Conservation (phyloP, 2,329 filamentous ascomycete genomes). For the Graphilbum ipis-grandicollis region DNA sequence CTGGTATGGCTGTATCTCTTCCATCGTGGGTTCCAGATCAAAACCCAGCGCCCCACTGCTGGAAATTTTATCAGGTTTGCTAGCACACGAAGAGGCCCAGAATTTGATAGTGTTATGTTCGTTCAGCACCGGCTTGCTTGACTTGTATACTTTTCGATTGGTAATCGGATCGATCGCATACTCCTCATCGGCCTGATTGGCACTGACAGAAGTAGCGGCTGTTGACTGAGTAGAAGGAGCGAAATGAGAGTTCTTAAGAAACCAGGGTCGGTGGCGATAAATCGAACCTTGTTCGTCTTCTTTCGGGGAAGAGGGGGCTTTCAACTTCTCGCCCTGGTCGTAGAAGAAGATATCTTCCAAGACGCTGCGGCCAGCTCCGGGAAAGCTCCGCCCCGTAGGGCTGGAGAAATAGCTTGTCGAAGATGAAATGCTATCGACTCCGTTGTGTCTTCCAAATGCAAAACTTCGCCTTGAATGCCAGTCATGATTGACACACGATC, state of each 20-base stretch:
- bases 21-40: slow-evolving; percentile 5
- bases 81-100: too few relatives aligned
- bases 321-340: slow-evolving; percentile 5
- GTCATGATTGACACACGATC: slow-evolving; percentile 23
- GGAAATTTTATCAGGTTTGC: too few relatives aligned
- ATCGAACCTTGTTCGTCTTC: too few relatives aligned
- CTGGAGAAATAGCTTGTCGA: too few relatives aligned
- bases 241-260: slow-evolving; percentile 4
- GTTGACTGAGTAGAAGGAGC: slow-evolving; percentile 8
- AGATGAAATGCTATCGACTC: too few relatives aligned
- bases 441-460: slow-evolving; percentile 8
- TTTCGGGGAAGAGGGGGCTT: slow-evolving; percentile 11
- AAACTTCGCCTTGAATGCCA: slow-evolving; percentile 15
- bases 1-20: slow-evolving; percentile 18
- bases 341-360: slow-evolving; percentile 25
- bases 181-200: slow-evolving; percentile 11
- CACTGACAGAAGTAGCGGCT: not conserved
- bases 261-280: slow-evolving; percentile 8
- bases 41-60: not conserved
- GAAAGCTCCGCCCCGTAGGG: slow-evolving; percentile 23
- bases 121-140: too few relatives aligned
- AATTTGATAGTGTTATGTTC: too few relatives aligned
- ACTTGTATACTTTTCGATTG: slow-evolving; percentile 30
- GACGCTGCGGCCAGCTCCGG: slow-evolving; percentile 26
- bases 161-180: slow-evolving; percentile 41